These are phyloP conservation scores for Boletus albobrunnescens DNA, from an alignment of 1,284 basidiomycete genomes.

Conservation along the genomic window DNA sequence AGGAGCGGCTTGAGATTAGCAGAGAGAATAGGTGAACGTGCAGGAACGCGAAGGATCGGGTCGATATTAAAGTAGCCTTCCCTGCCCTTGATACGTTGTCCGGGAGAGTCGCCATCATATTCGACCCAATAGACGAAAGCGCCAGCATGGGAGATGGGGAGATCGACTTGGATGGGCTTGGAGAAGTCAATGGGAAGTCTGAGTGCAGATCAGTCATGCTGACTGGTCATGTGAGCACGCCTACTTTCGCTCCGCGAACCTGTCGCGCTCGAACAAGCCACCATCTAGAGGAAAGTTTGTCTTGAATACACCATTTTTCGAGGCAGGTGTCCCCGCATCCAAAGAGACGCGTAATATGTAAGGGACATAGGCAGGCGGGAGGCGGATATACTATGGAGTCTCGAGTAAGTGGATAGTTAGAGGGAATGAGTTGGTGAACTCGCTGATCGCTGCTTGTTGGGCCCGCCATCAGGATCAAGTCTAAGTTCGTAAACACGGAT, in stretches of 20 bases:
- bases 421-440: slow-evolving; percentile 32
- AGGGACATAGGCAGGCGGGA: slow-evolving; percentile 85
- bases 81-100: slow-evolving; percentile 68
- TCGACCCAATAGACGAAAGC: slow-evolving; percentile 93
- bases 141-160: slow-evolving; percentile 91
- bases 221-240: neutral
- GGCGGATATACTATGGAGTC: slow-evolving; percentile 77
- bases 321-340: slow-evolving; percentile 83
- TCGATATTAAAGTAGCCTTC: slow-evolving; percentile 96
- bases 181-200: slow-evolving; percentile 80
- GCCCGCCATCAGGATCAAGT: slow-evolving; percentile 86
- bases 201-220: slow-evolving; percentile 12
- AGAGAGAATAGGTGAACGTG: slow-evolving; percentile 70
- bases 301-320: slow-evolving; percentile 85
- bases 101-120: slow-evolving; percentile 63
- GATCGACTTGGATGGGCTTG: slow-evolving; percentile 86
- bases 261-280: slow-evolving; percentile 74
- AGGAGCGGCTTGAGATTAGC: slow-evolving; percentile 50
- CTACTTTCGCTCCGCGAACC: slow-evolving; percentile 75
- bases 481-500: slow-evolving; percentile 82
- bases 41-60: slow-evolving; percentile 74
- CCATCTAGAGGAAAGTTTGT: slow-evolving; percentile 95
- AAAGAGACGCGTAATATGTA: slow-evolving; percentile 88
- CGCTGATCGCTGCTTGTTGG: slow-evolving; percentile 78
- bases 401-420: slow-evolving; percentile 9